phyloP scores from a whole-genome alignment of 1,284 basidiomycete species.

The Vanrija humicola region DNA sequence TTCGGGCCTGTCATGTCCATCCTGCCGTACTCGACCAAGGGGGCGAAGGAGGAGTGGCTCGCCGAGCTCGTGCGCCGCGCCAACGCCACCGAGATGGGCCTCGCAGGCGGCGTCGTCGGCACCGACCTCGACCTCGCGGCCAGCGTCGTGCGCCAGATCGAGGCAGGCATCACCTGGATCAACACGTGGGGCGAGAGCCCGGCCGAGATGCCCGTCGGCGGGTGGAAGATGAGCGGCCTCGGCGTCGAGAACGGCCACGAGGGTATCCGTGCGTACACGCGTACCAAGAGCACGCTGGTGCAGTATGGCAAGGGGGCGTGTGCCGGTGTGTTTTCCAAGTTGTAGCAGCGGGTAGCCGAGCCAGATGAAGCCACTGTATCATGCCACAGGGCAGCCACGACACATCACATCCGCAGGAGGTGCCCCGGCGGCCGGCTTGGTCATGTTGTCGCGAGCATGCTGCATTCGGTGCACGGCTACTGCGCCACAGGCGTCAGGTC shows the following conservation, averaged over 20 bases:
- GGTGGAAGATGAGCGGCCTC: conserved; percentile 19
- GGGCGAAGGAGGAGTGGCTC: conserved; percentile 2
- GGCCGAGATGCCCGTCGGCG: conserved; percentile 19
- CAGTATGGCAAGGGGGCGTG: conserved; percentile 11
- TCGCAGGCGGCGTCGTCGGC: conserved; percentile 83
- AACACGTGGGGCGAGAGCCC: conserved; percentile 24
- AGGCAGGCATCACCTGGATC: conserved; percentile 67
- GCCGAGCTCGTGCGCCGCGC: conserved; percentile 60
- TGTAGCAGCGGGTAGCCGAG: background rate
- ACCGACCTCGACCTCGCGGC: conserved; percentile 79
- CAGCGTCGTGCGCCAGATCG: conserved; percentile 71
- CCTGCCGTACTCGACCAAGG: conserved; percentile 46
- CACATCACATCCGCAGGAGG: no score
- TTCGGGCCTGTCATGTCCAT: conserved; percentile 52
- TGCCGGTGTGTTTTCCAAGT: conserved; percentile 12
- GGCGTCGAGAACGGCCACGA: conserved; percentile 20
- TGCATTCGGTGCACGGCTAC: no score
- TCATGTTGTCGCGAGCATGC: no score
- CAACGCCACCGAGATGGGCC: conserved; percentile 78
- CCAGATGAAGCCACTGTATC: no score
- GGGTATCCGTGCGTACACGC: conserved; percentile 18
- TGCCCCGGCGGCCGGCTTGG: no score
- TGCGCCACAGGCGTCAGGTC: no score
- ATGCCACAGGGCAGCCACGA: no score
- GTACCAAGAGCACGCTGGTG: conserved; percentile 15